phyloP scores from a whole-genome alignment of 148 eudicot genomes.

The Vaccinium vitisidaea region DNA sequence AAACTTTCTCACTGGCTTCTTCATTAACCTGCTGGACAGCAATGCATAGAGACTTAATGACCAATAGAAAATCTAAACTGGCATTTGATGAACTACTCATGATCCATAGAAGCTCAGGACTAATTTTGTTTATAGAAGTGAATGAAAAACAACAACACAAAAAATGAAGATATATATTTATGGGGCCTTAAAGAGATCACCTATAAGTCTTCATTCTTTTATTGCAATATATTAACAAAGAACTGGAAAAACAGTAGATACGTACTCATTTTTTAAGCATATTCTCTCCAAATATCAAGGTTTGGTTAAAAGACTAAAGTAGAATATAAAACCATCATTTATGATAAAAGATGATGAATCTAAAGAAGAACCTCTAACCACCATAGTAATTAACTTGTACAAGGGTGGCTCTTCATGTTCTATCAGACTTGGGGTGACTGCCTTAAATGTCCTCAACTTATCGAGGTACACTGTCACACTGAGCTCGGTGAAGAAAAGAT shows the following conservation, averaged over 20 bases:
- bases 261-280: not conserved
- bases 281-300: not conserved
- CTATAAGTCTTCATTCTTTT: not conserved
- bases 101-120: not conserved
- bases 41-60: not conserved
- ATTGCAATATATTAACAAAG: not conserved
- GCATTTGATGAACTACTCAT: not conserved
- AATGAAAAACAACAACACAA: not conserved
- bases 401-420: no score
- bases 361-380: not conserved
- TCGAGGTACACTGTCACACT: no score
- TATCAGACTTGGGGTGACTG: not conserved
- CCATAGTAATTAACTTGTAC: not conserved
- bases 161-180: not conserved
- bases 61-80: not conserved
- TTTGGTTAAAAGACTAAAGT: not conserved
- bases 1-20: constrained; percentile 74
- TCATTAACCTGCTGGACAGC: constrained; percentile 58
- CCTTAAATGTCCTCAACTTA: no score
- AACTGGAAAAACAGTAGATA: not conserved
- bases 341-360: not conserved
- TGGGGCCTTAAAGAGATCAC: not conserved
- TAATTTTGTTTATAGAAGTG: not conserved
- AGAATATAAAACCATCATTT: not conserved
- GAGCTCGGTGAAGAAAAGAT: no score